Conservation (phyloP, 176 grass and related monocot genomes). For the Cenchrus purpureus region DNA sequence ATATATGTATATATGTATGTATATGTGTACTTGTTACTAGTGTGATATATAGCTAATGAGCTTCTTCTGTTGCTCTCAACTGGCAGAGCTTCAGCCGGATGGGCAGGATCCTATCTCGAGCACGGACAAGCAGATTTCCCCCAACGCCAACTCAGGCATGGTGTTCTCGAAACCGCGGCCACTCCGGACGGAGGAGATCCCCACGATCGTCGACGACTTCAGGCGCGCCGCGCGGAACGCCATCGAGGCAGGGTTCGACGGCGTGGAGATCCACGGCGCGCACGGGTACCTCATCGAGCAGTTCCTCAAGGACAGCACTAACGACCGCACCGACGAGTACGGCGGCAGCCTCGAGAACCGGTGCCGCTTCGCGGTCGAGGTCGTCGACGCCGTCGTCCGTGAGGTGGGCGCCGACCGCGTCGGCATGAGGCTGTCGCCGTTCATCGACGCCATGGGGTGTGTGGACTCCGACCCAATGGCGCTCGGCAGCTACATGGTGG, state of each 20-base stretch:
- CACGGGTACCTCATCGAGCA: conserved; percentile 30
- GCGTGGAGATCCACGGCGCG: conserved; percentile 39
- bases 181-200: background rate
- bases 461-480: conserved; percentile 17
- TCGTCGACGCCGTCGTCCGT: conserved; percentile 1
- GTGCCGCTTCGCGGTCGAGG: conserved; percentile 26
- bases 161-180: conserved; percentile 38
- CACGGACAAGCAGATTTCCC: conserved; percentile 29
- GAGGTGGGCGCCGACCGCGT: conserved; percentile 27
- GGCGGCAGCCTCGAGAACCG: conserved; percentile 38
- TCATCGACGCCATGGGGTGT: background rate
- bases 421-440: conserved; percentile 19
- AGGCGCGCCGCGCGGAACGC: conserved; percentile 30
- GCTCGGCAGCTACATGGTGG: conserved; percentile 24
- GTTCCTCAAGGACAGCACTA: conserved; percentile 38
- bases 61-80: background rate
- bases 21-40: background rate
- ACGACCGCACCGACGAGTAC: conserved; percentile 13
- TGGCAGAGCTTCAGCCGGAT: conserved; percentile 3
- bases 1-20: background rate
- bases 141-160: background rate
- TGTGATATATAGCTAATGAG: background rate
- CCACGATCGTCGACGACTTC: conserved; percentile 38
- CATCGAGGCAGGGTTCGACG: conserved; percentile 30
- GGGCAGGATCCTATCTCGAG: conserved; percentile 25